Percentiles rank a stretch among this genome's conserved stretches.
phyloP scores from a whole-genome alignment of 129 eudicot species.

The Calendula officinalis region DNA sequence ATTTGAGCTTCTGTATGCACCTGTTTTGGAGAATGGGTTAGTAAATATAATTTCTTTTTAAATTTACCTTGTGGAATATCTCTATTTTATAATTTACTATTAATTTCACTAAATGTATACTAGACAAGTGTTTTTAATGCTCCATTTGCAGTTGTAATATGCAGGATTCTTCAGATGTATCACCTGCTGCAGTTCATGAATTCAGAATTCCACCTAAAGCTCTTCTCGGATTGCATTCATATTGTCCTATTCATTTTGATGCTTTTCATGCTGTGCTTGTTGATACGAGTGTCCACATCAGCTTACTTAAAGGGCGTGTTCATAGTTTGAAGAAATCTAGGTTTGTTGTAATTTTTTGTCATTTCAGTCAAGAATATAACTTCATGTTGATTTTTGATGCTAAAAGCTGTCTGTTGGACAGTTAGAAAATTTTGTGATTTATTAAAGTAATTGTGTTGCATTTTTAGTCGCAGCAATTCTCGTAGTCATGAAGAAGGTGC shows the following conservation, averaged over 20 bases:
- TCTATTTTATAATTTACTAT: slow-evolving; percentile 12
- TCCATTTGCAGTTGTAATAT: slow-evolving; percentile 66
- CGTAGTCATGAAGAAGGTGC: slow-evolving; percentile 36
- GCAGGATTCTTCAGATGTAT: slow-evolving; percentile 61
- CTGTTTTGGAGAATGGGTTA: slow-evolving; percentile 76
- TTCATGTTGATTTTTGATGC: not conserved
- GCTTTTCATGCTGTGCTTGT: slow-evolving; percentile 91
- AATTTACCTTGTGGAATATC: slow-evolving; percentile 15
- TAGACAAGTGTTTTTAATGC: slow-evolving; percentile 38
- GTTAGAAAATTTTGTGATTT: not conserved
- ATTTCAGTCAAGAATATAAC: slow-evolving; percentile 3
- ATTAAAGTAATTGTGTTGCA: slow-evolving; percentile 9
- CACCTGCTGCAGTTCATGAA: slow-evolving; percentile 93
- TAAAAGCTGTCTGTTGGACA: slow-evolving; percentile 3
- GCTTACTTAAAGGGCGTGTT: slow-evolving; percentile 70
- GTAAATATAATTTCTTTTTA: slow-evolving; percentile 25
- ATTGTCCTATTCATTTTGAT: slow-evolving; percentile 98
- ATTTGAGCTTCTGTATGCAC: slow-evolving; percentile 88
- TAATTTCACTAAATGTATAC: not conserved
- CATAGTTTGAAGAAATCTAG: slow-evolving; percentile 61
- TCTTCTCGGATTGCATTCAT: slow-evolving; percentile 92
- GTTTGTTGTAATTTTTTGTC: slow-evolving; percentile 49
- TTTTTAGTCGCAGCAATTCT: slow-evolving; percentile 48
- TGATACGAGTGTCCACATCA: slow-evolving; percentile 70
- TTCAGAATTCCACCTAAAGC: slow-evolving; percentile 92